Conservation (phyloP, 2,329 filamentous ascomycete genomes). For the Xylariomycetidae sp. region DNA sequence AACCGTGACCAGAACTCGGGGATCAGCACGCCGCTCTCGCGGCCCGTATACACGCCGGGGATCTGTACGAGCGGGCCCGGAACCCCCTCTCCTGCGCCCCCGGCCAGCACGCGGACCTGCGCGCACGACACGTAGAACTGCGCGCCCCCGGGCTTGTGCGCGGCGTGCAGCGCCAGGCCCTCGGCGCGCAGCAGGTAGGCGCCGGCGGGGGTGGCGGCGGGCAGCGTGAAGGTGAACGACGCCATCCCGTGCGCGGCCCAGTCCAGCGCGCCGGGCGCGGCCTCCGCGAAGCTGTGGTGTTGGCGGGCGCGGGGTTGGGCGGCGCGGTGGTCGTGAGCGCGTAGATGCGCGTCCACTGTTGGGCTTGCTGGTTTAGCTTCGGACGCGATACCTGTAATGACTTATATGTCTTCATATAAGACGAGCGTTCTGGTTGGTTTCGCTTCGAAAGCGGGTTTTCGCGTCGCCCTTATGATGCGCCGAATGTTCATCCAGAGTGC, state of each 20-base stretch:
- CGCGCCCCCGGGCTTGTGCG: slow-evolving; percentile 14
- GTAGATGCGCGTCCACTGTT: no score
- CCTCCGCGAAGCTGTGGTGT: slow-evolving; percentile 7
- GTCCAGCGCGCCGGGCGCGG: slow-evolving; percentile 5
- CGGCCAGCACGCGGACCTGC: slow-evolving; percentile 9
- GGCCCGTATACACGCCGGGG: slow-evolving; percentile 13
- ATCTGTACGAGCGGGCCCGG: slow-evolving; percentile 11
- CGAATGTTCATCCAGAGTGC: no score
- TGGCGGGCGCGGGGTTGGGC: no score
- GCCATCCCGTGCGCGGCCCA: slow-evolving; percentile 17
- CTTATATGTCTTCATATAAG: no score
- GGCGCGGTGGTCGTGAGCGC: no score
- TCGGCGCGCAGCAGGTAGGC: slow-evolving; percentile 19
- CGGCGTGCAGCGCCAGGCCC: slow-evolving; percentile 17
- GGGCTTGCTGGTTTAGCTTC: no score
- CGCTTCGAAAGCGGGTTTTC: no score
- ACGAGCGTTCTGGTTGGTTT: no score
- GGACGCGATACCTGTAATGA: no score
- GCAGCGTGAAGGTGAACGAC: slow-evolving; percentile 13
- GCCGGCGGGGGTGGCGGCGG: slow-evolving; percentile 10
- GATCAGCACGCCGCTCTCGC: slow-evolving; percentile 15
- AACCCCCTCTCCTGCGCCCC: not conserved
- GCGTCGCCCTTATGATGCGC: no score
- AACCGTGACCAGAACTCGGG: slow-evolving; percentile 17
- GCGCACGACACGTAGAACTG: slow-evolving; percentile 19